Percentiles rank a stretch among this genome's conserved stretches.
These are phyloP conservation scores for Tricholoma bakamatsutake DNA, from an alignment of 768 basidiomycete species.

Conservation along the genomic window DNA sequence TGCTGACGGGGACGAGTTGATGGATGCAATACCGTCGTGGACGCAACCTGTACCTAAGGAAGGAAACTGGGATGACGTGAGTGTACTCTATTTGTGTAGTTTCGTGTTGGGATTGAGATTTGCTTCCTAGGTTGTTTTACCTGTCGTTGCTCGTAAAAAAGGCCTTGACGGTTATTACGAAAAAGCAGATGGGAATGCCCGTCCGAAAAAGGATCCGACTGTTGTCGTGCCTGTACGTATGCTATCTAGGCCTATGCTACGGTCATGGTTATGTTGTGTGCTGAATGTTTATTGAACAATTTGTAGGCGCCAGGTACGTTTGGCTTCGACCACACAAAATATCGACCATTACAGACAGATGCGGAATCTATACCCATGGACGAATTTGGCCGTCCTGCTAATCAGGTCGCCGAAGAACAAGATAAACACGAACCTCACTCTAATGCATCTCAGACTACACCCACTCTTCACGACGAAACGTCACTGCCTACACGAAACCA, in stretches of 20 bases:
- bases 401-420: slow-evolving; percentile 11
- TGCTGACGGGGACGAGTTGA: slow-evolving; percentile 40
- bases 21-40: slow-evolving; percentile 79
- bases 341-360: slow-evolving; percentile 41
- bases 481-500: slow-evolving; percentile 22
- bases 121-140: slow-evolving; percentile 62
- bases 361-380: slow-evolving; percentile 52
- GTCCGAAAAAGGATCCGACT: slow-evolving; percentile 37
- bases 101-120: slow-evolving; percentile 7
- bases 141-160: slow-evolving; percentile 79
- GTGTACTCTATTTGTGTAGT: slow-evolving; percentile 15
- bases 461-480: slow-evolving; percentile 19
- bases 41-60: slow-evolving; percentile 62
- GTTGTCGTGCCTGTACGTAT: slow-evolving; percentile 53
- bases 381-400: slow-evolving; percentile 52
- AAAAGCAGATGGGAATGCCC: slow-evolving; percentile 61
- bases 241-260: background rate
- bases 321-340: slow-evolving; percentile 70
- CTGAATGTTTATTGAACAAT: background rate
- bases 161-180: slow-evolving; percentile 70
- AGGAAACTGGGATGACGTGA: slow-evolving; percentile 81
- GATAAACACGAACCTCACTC: slow-evolving; percentile 18
- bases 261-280: background rate
- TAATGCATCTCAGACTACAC: slow-evolving; percentile 13
- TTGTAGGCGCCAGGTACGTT: slow-evolving; percentile 77